Conservation (phyloP, 2,329 filamentous ascomycete genomes). For the Hypoxylon sp. region DNA sequence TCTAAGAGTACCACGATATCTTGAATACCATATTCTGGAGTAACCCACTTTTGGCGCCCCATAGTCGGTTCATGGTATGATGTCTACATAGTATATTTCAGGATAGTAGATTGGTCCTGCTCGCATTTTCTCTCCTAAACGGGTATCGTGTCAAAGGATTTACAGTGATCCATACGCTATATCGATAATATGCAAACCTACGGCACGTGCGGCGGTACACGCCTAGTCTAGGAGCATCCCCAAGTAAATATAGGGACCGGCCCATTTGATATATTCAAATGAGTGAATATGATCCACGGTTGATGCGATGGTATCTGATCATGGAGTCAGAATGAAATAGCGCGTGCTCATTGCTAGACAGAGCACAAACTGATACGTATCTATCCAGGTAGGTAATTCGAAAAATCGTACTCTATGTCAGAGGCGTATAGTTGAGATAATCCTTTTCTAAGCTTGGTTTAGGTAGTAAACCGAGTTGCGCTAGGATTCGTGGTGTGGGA, state of each 20-base stretch:
- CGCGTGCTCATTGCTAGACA: neutral
- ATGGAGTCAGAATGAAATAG: neutral
- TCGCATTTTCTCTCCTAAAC: constrained; percentile 10
- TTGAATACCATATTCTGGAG: neutral
- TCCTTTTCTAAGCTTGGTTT: neutral
- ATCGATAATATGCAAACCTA: neutral
- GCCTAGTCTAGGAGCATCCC: neutral
- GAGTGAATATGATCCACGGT: neutral
- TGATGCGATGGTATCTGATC: neutral
- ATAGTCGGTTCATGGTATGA: neutral
- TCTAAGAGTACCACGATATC: neutral
- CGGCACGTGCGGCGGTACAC: neutral
- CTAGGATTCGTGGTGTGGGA: neutral
- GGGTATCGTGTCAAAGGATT: neutral
- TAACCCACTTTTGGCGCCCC: neutral
- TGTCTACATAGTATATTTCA: neutral
- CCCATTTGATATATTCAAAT: neutral
- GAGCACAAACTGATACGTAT: neutral
- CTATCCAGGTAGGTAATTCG: neutral
- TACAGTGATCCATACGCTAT: neutral
- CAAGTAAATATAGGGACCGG: neutral
- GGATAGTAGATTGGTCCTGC: neutral
- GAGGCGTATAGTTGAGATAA: neutral
- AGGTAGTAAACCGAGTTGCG: neutral
- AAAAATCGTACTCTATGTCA: neutral